Base-by-base conservation (phyloP, 352 stramenopile species). In the Globisporangium barbulae region DNA sequence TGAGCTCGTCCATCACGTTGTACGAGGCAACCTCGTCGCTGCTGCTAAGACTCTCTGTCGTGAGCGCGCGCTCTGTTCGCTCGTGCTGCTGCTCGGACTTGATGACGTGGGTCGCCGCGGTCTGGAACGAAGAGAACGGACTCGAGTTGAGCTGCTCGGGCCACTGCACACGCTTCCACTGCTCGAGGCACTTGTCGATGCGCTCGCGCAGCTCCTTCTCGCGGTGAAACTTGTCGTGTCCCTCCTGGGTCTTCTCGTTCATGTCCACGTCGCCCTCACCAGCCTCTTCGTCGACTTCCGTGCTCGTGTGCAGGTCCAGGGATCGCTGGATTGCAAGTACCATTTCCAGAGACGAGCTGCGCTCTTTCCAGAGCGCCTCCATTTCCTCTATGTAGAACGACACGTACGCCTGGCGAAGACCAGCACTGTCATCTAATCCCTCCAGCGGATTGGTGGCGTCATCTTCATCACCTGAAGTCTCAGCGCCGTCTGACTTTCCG, bases 341-440 rank as follows among this genome's bases (percentile, higher is more conserved):
- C 60, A 90, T 85, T 63, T 94, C 86, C 3, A 91, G 61, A 5
- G 84, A 87, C 31, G 83, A 88, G 41, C 76, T 89, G 39, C 85
- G 69, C 66, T 94, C 86, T 64, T 90, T 91, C 86, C 86, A 94
- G 54, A 94, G 68, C 31, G 72, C 69, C 59, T 93, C 79, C 69
- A 94, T 87, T 63, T 94, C 86, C 12, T 86, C 73, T 69, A 85
- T 88, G 64, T 92, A 94, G 64, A 94, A 93, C 2, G 68, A 75
- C 3, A 87, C 75, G 60, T 94, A 94, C 7, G 82, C 75, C 57
- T 87, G 65, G 19, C 77, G 79, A 30, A 93, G 63, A 10, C 80
- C 76, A 22, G 67, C 70, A 60, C 72, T 94, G 47, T 85, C 80
- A 17, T 69, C 70, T 2, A 89, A 66, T 3, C 21, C 61, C 21